A percentile compares a stretch with the other conserved stretches of the same genome.
Evolutionary conservation across 495 filamentous ascomycete species (phyloP).

Genomic region (Neurospora cerealis): DNA sequence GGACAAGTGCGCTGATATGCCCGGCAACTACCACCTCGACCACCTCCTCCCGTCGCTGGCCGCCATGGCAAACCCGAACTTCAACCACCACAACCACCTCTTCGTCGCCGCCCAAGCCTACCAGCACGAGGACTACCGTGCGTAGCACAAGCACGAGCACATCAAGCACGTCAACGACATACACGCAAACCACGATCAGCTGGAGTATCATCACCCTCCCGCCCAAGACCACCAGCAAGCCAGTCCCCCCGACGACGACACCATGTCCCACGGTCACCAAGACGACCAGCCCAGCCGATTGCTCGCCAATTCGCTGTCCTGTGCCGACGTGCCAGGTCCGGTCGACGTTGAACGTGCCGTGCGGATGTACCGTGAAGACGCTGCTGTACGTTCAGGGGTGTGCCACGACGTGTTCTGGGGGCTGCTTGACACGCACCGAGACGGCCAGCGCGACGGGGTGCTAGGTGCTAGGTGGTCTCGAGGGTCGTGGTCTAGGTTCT

Average conservation of each 20-base stretch:
- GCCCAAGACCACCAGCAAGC: constrained; percentile 3
- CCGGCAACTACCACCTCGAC: constrained; percentile 8
- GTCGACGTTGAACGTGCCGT: constrained; percentile 24
- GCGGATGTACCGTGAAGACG: constrained; percentile 28
- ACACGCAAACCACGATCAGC: constrained; percentile 10
- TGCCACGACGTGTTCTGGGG: constrained; percentile 24
- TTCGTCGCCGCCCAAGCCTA: background rate
- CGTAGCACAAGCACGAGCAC: constrained; percentile 3
- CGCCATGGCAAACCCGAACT: background rate
- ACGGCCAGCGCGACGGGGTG: constrained; percentile 16
- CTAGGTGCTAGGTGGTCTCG: background rate
- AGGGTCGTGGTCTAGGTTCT: background rate
- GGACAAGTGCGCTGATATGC: constrained; percentile 11
- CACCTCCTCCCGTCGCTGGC: constrained; percentile 4
- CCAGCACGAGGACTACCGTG: background rate
- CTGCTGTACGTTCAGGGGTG: constrained; percentile 31
- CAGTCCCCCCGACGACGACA: background rate
- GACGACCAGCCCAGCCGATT: constrained; percentile 28
- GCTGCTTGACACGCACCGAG: constrained; percentile 25
- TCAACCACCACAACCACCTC: background rate
- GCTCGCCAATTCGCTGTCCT: constrained; percentile 29
- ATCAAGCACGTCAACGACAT: background rate
- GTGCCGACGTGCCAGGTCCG: constrained; percentile 29
- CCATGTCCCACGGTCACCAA: constrained; percentile 31
- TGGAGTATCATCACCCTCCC: constrained; percentile 19